Base-by-base conservation (phyloP, 306 rosid species). In the Acacia crassicarpa region DNA sequence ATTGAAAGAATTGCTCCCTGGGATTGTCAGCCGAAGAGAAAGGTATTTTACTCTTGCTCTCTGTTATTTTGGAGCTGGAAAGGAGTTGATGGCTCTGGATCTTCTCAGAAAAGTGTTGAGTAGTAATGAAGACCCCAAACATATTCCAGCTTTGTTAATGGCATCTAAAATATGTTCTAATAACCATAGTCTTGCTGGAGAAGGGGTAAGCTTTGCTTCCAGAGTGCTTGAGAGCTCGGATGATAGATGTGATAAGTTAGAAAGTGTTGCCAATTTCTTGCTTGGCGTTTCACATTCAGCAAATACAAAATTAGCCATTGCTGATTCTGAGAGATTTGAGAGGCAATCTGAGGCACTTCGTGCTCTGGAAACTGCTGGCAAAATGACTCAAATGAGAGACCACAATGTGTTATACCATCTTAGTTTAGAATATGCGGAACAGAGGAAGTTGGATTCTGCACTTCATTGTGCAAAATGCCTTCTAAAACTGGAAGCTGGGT, bases 101-200 rank as follows among this genome's bases (percentile, higher is more conserved):
- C 89, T 96, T 67, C 89, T 92, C 69, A 88, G 87, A 86, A 93
- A 83, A 78, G 62, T 92, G 87, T 84, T 96, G 89, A 82, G 83
- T 72, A 78, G 79, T 30, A 67, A 69, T 0, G 94, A 88, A 88
- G 94, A 91, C 83, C 97, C 94, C 41, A 91, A 74, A 17, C 91
- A 84, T 61, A 81, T 90, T 84, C 93, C 89, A 16, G 94, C 90
- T 84, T 83, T 91, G 85, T 85, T 96, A 67, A 78, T 85, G 88
- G 97, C 99, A 72, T 94, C 97, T 16, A 96, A 91, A 89, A 96
- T 96, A 80, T 93, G 98, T 84, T 88, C 89, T 48, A 93, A 87
- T 76, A 81, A 81, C 73, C 84, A 84, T 25, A 76, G 85, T 48
- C 92, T 84, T 63, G 90, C 92, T 20, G 87, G 85, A 84, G 97